Base-by-base conservation (phyloP, 208 protist species). In the Acanthamoeba triangularis region DNA sequence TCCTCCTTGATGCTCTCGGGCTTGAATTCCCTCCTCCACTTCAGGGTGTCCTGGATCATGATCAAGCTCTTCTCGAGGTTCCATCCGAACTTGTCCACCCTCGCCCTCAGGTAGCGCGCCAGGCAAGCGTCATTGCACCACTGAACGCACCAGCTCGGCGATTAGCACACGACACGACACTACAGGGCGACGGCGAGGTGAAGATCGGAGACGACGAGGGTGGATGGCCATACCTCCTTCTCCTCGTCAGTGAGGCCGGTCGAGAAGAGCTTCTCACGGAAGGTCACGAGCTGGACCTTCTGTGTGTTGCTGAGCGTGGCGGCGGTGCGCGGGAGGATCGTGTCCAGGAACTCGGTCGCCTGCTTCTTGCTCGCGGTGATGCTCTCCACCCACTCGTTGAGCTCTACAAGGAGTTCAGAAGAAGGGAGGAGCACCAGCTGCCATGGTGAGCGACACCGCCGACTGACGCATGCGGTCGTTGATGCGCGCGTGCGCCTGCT, bases 11-110 rank as follows among this genome's bases (percentile, higher is more conserved):
- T 82, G 20, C 3, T 28, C n/a, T 82, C 44, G 8, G 35, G 37
- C 74, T 82, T 82, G 74, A 82, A 82, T 18, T 82, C 74, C 25
- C 74, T 44, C 41, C 74, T 82, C 74, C 74, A 82, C 44, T 82
- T 82, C 13, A 82, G 74, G 25, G 74, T 54, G 35, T 82, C 74
- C 74, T 82, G 74, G 44, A 82, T 82, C 74, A 82, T 82, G 74
- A 25, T 1, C 74, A 82, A 54, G 74, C 74, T 82, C 74, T 82
- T 82, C 25, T 82, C 74, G 74, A 82, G 35, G 74, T 82, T 82
- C 74, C 74, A 82, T 11, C 74, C 74, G 74, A 41, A 82, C 44
- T 82, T 82, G 74, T 82, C 74, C 33, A 82, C 74, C 6, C 74
- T 7, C 23, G 74, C 74, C 44, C 74, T 28, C 20, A 82, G 74